Evolutionary conservation across 495 filamentous ascomycete genomes (phyloP).

Genomic region (Penicillium bovifimosum): DNA sequence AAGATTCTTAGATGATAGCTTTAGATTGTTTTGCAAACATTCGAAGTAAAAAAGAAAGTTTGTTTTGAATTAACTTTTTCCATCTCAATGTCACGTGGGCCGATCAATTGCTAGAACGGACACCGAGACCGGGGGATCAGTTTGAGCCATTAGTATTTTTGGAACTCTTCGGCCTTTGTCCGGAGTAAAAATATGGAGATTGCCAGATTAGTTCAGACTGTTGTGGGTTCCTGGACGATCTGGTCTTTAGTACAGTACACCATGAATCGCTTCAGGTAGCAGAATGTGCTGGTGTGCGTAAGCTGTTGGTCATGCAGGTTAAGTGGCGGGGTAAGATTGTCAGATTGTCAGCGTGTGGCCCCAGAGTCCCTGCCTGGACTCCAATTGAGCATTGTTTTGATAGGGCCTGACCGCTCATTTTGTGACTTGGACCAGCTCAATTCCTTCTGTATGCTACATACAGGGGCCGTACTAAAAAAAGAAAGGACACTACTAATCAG

Average conservation of each 20-base stretch:
- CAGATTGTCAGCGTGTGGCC: not conserved
- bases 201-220: too few relatives aligned
- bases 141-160: not conserved
- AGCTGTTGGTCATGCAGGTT: not conserved
- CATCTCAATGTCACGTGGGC: not conserved
- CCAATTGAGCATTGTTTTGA: not conserved
- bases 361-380: not conserved
- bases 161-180: not conserved
- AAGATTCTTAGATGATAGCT: too few relatives aligned
- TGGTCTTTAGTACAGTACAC: too few relatives aligned
- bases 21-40: too few relatives aligned
- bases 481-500: not conserved
- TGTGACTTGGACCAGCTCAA: too few relatives aligned
- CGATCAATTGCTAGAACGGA: conserved; percentile 5
- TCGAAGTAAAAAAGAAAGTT: not conserved
- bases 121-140: conserved; percentile 1
- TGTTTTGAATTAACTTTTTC: conserved; percentile 1
- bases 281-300: too few relatives aligned
- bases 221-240: too few relatives aligned
- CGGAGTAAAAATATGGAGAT: not conserved
- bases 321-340: conserved; percentile 2
- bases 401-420: conserved; percentile 1
- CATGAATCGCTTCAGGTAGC: too few relatives aligned
- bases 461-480: not conserved
- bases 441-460: not conserved